phyloP scores from a whole-genome alignment of 225 moss, liverwort and hornwort species.

The Antitrichia curtipendula region DNA sequence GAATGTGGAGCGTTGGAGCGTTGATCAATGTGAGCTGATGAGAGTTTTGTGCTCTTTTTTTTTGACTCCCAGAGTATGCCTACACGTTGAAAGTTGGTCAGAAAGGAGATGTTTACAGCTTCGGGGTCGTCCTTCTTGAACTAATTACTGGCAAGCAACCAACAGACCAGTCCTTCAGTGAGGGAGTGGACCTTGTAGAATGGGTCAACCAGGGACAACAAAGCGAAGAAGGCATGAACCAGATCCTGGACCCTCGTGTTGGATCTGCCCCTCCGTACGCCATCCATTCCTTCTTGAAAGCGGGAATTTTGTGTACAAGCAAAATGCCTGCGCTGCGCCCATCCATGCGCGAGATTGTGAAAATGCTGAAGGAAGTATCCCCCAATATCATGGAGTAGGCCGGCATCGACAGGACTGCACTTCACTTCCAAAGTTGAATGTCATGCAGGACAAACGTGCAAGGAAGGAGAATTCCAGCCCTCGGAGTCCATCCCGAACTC shows the following conservation, averaged over 20 bases:
- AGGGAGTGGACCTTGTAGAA: constrained; percentile 39
- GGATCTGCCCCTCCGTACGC: constrained; percentile 2
- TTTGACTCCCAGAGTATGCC: constrained; percentile 39
- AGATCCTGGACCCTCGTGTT: constrained; percentile 29
- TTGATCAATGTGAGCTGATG: background rate
- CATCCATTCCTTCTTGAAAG: constrained; percentile 12
- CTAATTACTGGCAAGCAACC: constrained; percentile 41
- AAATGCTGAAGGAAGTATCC: constrained; percentile 33
- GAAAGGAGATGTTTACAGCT: constrained; percentile 55
- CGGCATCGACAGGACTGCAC: background rate
- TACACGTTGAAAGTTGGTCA: constrained; percentile 51
- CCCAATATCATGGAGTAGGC: background rate
- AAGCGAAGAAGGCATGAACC: constrained; percentile 4
- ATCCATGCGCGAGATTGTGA: constrained; percentile 45
- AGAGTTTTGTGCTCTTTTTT: background rate
- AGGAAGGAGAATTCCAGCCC: background rate
- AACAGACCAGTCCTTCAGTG: constrained; percentile 19
- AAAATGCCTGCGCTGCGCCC: constrained; percentile 25
- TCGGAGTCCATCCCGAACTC: background rate
- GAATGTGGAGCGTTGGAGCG: background rate
- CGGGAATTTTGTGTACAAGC: constrained; percentile 27
- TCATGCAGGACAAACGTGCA: background rate
- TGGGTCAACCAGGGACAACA: constrained; percentile 24
- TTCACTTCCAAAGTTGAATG: background rate
- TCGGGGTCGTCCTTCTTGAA: constrained; percentile 50